Conservation (phyloP, 495 filamentous ascomycete species). For the Tetracladium setigerum region DNA sequence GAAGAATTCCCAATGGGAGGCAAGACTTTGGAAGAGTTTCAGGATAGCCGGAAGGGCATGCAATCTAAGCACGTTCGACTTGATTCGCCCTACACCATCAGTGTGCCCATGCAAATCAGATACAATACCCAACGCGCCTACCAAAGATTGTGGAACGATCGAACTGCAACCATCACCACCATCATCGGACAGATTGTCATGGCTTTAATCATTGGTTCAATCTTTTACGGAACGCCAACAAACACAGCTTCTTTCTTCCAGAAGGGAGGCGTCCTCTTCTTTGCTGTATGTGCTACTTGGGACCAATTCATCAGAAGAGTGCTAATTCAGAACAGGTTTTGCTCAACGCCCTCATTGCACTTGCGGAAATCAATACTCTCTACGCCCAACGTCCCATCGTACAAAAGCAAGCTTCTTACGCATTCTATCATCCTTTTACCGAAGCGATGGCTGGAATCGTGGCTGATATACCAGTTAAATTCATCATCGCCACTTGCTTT, state of each 20-base stretch:
- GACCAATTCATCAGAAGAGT: too few species aligned
- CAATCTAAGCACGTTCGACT: constrained; percentile 57
- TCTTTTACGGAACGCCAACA: constrained; percentile 39
- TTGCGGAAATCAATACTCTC: constrained; percentile 53
- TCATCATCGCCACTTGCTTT: constrained; percentile 20
- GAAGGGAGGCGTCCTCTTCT: constrained; percentile 51
- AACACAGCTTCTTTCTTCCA: constrained; percentile 37
- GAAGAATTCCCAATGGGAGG: constrained; percentile 54
- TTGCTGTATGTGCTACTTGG: constrained; percentile 22
- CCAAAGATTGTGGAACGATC: constrained; percentile 61
- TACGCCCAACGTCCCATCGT: constrained; percentile 57
- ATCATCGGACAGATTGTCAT: constrained; percentile 62
- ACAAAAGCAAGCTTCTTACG: constrained; percentile 57
- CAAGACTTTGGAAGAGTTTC: constrained; percentile 58
- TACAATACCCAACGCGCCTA: constrained; percentile 55
- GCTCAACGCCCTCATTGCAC: constrained; percentile 47
- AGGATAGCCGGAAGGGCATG: constrained; percentile 54
- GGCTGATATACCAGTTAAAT: constrained; percentile 57
- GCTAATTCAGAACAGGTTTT: constrained; percentile 32
- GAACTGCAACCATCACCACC: constrained; percentile 59
- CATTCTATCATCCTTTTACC: constrained; percentile 57
- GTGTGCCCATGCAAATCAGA: constrained; percentile 49
- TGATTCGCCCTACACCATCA: constrained; percentile 55
- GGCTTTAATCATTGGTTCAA: constrained; percentile 35
- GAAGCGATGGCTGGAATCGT: constrained; percentile 53